Conservation (phyloP, 768 basidiomycete genomes). For the Gelatoporia subvermispora region DNA sequence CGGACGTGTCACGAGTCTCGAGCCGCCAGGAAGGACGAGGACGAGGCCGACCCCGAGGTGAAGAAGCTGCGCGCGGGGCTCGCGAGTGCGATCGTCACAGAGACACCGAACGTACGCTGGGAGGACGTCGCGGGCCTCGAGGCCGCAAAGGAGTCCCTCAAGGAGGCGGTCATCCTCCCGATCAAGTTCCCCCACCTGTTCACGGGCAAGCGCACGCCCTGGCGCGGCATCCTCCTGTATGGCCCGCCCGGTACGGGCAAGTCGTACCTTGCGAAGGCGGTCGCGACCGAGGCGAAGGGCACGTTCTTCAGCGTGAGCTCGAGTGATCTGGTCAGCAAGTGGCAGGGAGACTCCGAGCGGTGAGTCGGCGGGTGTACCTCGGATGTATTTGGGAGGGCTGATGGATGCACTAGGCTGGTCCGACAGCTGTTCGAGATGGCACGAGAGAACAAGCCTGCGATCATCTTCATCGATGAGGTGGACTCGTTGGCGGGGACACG, state of each 20-base stretch:
- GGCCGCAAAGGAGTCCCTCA: conserved; percentile 90
- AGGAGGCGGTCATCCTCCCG: conserved; percentile 98
- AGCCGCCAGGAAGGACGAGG: conserved; percentile 46
- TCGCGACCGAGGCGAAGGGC: conserved; percentile 98
- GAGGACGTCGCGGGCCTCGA: conserved; percentile 98
- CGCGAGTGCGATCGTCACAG: conserved; percentile 81
- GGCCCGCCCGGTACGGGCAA: conserved; percentile 99
- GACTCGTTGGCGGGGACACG: conserved; percentile 94
- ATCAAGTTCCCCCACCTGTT: conserved; percentile 99
- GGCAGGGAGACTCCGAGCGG: conserved; percentile 99
- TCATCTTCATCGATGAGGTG: conserved; percentile 99
- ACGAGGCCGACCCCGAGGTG: conserved; percentile 83
- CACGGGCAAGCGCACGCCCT: conserved; percentile 96
- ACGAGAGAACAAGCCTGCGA: conserved; percentile 91
- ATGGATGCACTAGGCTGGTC: conserved; percentile 62
- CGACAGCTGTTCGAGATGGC: conserved; percentile 96
- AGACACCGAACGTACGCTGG: conserved; percentile 96
- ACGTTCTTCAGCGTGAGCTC: conserved; percentile 98
- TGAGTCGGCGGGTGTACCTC: conserved; percentile 28
- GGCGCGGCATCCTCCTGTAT: conserved; percentile 93
- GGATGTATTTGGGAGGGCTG: background rate
- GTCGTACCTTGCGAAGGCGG: conserved; percentile 94
- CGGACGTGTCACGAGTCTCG: background rate
- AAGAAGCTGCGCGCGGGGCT: conserved; percentile 96
- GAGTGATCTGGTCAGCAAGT: conserved; percentile 94